Base-by-base conservation (phyloP, 768 basidiomycete genomes). In the Pisolithus orientalis region DNA sequence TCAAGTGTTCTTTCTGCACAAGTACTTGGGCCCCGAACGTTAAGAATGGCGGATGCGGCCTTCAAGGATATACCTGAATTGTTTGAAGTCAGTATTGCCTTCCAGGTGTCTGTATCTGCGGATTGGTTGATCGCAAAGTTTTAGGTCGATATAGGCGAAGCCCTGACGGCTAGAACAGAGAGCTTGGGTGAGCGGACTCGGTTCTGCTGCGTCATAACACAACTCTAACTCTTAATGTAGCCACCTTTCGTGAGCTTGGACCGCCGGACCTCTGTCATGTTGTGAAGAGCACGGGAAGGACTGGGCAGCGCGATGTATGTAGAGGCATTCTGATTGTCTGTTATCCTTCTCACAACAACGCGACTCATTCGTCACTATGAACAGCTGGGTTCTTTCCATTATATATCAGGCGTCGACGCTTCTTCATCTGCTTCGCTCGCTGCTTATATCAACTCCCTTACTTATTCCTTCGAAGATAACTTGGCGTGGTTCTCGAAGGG, bases 381-480 rank as follows among this genome's bases (percentile, higher is more conserved):
- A 14, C 61, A 96, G 94, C 76, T 92, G 53, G 92, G 93, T 38
- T 97, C 95, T 34, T 98, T 97, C 67, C 96, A 99, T 71, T 97
- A 91, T 61, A 82, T 96, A 53, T 99, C 96, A 0, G 95, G 96
- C n/a, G 91, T 99, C 49, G 96, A 99, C 68, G 93, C 95, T 1
- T 97, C 94, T 16, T 96, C 95, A 6, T 97, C 94, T 17, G 96
- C 96, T 4, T 95, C 94, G 0, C 79, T 99, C 28, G 96, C 96
- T 5, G 95, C 96, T 10, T 99, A 99, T 70, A 89, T 98, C 70
- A 98, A 99, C 73, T 96, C 94, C 24, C 77, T 98, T n/a, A 95
- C 92, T 6, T 98, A 97, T 64, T 82, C 87, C 16, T 85, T 98
- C 56, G 96, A 97, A 63, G 94, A 94, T 57, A 83, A 78, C 51